A percentile compares a stretch with the other conserved stretches of the same genome.
These are phyloP conservation scores for Dictyostelium brefeldianum DNA, from an alignment of 78 protist genomes.

Conservation along the genomic window DNA sequence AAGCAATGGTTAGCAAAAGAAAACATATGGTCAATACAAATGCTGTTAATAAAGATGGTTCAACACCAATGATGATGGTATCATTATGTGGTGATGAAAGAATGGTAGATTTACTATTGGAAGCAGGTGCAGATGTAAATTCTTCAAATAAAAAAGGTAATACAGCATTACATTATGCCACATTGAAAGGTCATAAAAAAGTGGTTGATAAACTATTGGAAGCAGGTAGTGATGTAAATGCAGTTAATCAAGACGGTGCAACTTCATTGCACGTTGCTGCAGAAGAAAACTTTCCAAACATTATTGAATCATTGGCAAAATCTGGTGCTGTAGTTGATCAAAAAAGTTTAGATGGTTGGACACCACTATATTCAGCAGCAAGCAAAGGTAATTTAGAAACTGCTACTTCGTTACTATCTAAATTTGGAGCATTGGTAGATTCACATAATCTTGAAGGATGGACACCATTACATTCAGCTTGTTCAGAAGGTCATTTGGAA, in stretches of 20 bases:
- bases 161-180: constrained; percentile 69
- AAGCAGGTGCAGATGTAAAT: constrained; percentile 51
- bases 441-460: constrained; percentile 60
- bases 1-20: neutral
- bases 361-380: constrained; percentile 70
- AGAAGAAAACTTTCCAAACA: constrained; percentile 62
- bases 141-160: constrained; percentile 71
- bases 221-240: constrained; percentile 67
- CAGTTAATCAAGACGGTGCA: constrained; percentile 74
- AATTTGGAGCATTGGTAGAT: constrained; percentile 47
- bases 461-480: constrained; percentile 81
- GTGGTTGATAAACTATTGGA: constrained; percentile 72
- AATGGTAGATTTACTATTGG: constrained; percentile 42
- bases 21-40: neutral
- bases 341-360: constrained; percentile 76
- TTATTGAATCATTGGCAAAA: constrained; percentile 55
- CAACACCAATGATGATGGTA: constrained; percentile 83
- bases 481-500: constrained; percentile 67
- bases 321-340: constrained; percentile 60
- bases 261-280: constrained; percentile 74
- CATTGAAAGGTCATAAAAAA: constrained; percentile 54
- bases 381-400: constrained; percentile 74
- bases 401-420: constrained; percentile 8
- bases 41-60: constrained; percentile 63
- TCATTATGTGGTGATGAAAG: constrained; percentile 65